Conservation (phyloP, 2,329 filamentous ascomycete species). For the Tolypocladium guangdongense region DNA sequence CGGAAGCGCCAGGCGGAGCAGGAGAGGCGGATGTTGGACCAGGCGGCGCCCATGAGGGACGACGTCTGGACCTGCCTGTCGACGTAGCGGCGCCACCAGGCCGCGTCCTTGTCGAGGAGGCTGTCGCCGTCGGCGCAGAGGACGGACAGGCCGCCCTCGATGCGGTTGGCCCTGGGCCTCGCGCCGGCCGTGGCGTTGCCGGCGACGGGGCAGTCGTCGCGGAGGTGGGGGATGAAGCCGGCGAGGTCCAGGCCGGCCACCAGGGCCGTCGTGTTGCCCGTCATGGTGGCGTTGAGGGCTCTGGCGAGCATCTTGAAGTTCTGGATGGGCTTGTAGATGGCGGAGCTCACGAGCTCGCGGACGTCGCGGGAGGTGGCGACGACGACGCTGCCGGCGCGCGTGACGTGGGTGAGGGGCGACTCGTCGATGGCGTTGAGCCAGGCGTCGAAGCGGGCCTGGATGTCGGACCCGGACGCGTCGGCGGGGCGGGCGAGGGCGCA, state of each 20-base stretch:
- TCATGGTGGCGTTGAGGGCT: slow-evolving; percentile 9
- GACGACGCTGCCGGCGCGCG: slow-evolving; percentile 8
- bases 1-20: slow-evolving; percentile 28
- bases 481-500: slow-evolving; percentile 17
- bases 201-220: slow-evolving; percentile 8
- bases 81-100: slow-evolving; percentile 20
- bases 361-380: slow-evolving; percentile 22
- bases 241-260: neutral
- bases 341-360: slow-evolving; percentile 10
- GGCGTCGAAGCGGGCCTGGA: slow-evolving; percentile 19
- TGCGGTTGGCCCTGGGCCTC: neutral
- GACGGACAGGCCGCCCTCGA: slow-evolving; percentile 8
- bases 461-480: slow-evolving; percentile 16
- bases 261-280: slow-evolving; percentile 6
- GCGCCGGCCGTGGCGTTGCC: slow-evolving; percentile 13
- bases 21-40: slow-evolving; percentile 24
- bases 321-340: slow-evolving; percentile 19
- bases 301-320: slow-evolving; percentile 6
- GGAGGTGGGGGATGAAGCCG: slow-evolving; percentile 9
- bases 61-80: slow-evolving; percentile 14
- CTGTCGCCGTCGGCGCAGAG: slow-evolving; percentile 25
- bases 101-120: slow-evolving; percentile 8
- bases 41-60: slow-evolving; percentile 18
- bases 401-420: slow-evolving; percentile 13
- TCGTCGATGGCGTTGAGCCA: slow-evolving; percentile 18